Conservation (phyloP, 495 filamentous ascomycete species). For the Polyplosphaeria fusca region DNA sequence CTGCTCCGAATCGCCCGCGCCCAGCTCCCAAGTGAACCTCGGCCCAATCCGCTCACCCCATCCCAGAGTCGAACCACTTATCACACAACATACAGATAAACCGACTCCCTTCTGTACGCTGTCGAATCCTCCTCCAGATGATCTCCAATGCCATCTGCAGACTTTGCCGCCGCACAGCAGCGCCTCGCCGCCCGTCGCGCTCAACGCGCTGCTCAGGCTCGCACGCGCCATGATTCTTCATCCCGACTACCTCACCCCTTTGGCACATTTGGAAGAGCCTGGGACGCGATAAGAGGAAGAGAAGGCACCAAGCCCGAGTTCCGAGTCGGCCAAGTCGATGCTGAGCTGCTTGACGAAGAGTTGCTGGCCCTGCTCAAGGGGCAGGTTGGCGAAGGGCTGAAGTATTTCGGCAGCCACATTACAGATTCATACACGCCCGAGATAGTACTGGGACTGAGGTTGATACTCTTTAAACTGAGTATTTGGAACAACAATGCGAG, state of each 20-base stretch:
- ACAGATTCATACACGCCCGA: slow-evolving; percentile 83
- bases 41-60: slow-evolving; percentile 10
- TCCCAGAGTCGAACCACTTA: too few relatives aligned
- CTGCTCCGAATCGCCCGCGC: neutral
- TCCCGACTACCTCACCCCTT: slow-evolving; percentile 62
- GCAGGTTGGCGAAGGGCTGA: slow-evolving; percentile 85
- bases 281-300: slow-evolving; percentile 68
- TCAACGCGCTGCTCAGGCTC: slow-evolving; percentile 61
- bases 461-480: slow-evolving; percentile 85
- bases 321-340: slow-evolving; percentile 94
- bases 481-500: slow-evolving; percentile 96
- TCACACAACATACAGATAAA: too few relatives aligned
- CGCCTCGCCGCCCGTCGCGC: slow-evolving; percentile 75
- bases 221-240: slow-evolving; percentile 41
- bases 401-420: slow-evolving; percentile 71
- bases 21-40: slow-evolving; percentile 9
- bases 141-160: slow-evolving; percentile 62
- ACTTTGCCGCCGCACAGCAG: slow-evolving; percentile 82
- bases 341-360: slow-evolving; percentile 93
- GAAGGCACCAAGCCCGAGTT: slow-evolving; percentile 82
- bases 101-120: too few relatives aligned
- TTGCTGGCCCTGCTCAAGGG: slow-evolving; percentile 77
- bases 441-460: slow-evolving; percentile 72
- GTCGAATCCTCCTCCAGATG: slow-evolving; percentile 5
- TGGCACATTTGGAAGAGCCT: slow-evolving; percentile 57